phyloP scores from a whole-genome alignment of 768 basidiomycete genomes.

The Antrodiella citrinella region DNA sequence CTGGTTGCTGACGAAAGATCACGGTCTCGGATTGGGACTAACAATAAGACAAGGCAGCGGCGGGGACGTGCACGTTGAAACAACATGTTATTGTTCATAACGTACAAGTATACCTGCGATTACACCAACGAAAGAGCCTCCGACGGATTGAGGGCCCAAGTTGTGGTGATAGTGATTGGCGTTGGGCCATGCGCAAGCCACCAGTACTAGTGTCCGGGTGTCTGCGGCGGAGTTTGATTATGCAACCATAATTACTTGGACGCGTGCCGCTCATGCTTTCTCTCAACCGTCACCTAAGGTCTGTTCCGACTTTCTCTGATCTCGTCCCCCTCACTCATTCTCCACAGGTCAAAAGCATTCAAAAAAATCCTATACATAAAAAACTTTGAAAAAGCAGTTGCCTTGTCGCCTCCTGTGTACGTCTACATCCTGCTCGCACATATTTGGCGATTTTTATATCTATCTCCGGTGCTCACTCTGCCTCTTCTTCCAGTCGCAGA shows the following conservation, averaged over 20 bases:
- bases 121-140: too few relatives aligned
- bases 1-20: too few relatives aligned
- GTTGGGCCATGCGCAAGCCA: constrained; percentile 13
- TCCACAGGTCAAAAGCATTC: constrained; percentile 49
- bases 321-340: constrained; percentile 10
- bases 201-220: constrained; percentile 3
- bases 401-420: constrained; percentile 67
- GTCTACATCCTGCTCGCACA: constrained; percentile 22
- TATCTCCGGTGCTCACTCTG: constrained; percentile 9
- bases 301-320: constrained; percentile 15
- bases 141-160: background rate
- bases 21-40: too few relatives aligned
- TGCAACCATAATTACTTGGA: constrained; percentile 9
- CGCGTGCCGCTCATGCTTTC: constrained; percentile 27
- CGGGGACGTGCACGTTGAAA: background rate
- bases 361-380: constrained; percentile 37
- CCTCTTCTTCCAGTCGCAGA: constrained; percentile 42
- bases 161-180: background rate
- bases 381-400: constrained; percentile 77
- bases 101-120: too few relatives aligned
- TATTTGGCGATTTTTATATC: constrained; percentile 12
- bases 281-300: constrained; percentile 64
- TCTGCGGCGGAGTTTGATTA: constrained; percentile 33
- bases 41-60: too few relatives aligned
- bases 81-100: background rate